Percentiles rank a stretch among this genome's conserved stretches.
phyloP scores from a whole-genome alignment of 1,139 yeast genomes.

The Lodderomyces orthopsilosis region DNA sequence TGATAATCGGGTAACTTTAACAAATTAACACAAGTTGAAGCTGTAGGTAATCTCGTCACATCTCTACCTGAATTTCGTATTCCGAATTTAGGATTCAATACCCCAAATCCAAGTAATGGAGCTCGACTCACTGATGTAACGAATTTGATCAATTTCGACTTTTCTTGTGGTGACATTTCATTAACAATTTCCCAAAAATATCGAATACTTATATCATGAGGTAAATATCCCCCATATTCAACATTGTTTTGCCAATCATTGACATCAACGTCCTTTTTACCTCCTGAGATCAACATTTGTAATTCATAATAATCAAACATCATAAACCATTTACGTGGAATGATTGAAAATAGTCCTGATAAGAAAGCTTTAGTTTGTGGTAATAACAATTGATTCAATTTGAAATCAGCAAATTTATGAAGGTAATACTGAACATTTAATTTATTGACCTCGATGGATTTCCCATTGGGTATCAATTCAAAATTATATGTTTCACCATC shows the following conservation, averaged over 20 bases:
- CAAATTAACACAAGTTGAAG: slow-evolving; percentile 89
- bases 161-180: slow-evolving; percentile 63
- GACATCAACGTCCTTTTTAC: slow-evolving; percentile 62
- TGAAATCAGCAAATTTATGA: slow-evolving; percentile 75
- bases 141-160: slow-evolving; percentile 67
- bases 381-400: slow-evolving; percentile 61
- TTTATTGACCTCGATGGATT: slow-evolving; percentile 51
- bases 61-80: slow-evolving; percentile 68
- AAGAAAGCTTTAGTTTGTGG: slow-evolving; percentile 64
- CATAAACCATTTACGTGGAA: slow-evolving; percentile 71
- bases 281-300: slow-evolving; percentile 85
- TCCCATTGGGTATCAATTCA: slow-evolving; percentile 59
- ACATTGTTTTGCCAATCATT: slow-evolving; percentile 64
- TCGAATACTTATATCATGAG: slow-evolving; percentile 53
- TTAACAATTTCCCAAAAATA: slow-evolving; percentile 75
- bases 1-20: slow-evolving; percentile 81
- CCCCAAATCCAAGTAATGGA: slow-evolving; percentile 81
- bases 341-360: slow-evolving; percentile 66
- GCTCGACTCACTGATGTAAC: slow-evolving; percentile 92
- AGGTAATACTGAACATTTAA: slow-evolving; percentile 70
- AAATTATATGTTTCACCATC: slow-evolving; percentile 40
- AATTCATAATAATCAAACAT: slow-evolving; percentile 84
- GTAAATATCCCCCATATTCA: slow-evolving; percentile 64
- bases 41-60: slow-evolving; percentile 67
- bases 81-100: slow-evolving; percentile 76